Conservation (phyloP, 225 moss, liverwort and hornwort genomes). For the Polytrichum commune region DNA sequence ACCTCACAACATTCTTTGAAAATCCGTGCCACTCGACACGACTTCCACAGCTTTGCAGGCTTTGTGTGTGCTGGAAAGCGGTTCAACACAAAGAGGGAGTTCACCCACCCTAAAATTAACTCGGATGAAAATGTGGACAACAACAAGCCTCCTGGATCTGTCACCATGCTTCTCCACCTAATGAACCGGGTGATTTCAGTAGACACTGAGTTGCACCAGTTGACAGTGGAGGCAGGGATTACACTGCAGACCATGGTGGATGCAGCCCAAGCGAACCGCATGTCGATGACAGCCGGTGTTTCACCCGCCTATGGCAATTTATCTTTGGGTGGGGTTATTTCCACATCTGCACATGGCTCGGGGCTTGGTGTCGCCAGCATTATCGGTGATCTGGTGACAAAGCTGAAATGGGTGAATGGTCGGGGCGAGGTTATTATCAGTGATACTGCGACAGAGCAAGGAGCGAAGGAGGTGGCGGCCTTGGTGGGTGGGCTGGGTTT, state of each 20-base stretch:
- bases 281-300: conserved; percentile 39
- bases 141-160: background rate
- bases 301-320: conserved; percentile 37
- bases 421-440: conserved; percentile 44
- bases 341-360: conserved; percentile 35
- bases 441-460: conserved; percentile 22
- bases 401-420: conserved; percentile 40
- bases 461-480: conserved; percentile 40
- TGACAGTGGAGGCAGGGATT: conserved; percentile 57
- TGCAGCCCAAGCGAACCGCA: conserved; percentile 26
- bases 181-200: conserved; percentile 36
- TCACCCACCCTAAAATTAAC: background rate
- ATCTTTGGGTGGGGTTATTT: conserved; percentile 44
- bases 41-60: conserved; percentile 24
- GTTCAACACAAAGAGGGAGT: conserved; percentile 11
- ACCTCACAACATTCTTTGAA: conserved; percentile 16
- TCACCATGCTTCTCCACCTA: conserved; percentile 37
- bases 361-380: conserved; percentile 27
- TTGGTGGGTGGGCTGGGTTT: conserved; percentile 46
- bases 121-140: background rate
- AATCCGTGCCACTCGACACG: conserved; percentile 36
- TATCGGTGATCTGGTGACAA: conserved; percentile 25
- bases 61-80: conserved; percentile 40
- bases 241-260: conserved; percentile 35
- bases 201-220: conserved; percentile 18